Percentiles rank a stretch among this genome's conserved stretches.
phyloP scores from a whole-genome alignment of 169 alveolate genomes.

The Plasmodium adleri region DNA sequence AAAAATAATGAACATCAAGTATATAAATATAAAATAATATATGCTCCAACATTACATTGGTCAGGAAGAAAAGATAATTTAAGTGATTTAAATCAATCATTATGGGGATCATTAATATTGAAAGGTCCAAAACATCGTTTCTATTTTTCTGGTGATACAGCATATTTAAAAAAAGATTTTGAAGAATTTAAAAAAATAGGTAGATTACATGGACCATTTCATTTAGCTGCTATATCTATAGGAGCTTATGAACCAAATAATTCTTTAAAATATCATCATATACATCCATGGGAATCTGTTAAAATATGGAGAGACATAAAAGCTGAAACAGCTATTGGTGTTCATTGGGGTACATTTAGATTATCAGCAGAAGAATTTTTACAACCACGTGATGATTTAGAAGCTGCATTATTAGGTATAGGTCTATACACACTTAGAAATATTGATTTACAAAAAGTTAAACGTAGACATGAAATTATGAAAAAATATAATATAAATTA shows the following conservation, averaged over 20 bases:
- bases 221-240: slow-evolving; percentile 59
- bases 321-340: slow-evolving; percentile 55
- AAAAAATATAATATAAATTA: slow-evolving; percentile 37
- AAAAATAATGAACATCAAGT: slow-evolving; percentile 29
- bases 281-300: slow-evolving; percentile 76
- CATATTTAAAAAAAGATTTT: slow-evolving; percentile 58
- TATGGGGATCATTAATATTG: slow-evolving; percentile 74
- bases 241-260: slow-evolving; percentile 74
- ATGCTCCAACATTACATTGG: slow-evolving; percentile 70
- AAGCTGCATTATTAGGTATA: slow-evolving; percentile 59
- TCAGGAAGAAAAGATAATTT: slow-evolving; percentile 50
- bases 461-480: slow-evolving; percentile 21
- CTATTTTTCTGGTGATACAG: slow-evolving; percentile 70
- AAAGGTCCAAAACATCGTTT: slow-evolving; percentile 62
- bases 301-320: slow-evolving; percentile 66
- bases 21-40: slow-evolving; percentile 45
- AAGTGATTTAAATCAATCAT: slow-evolving; percentile 52
- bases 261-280: slow-evolving; percentile 55
- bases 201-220: slow-evolving; percentile 59
- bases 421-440: slow-evolving; percentile 26
- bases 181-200: slow-evolving; percentile 74
- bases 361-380: slow-evolving; percentile 68
- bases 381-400: slow-evolving; percentile 72
- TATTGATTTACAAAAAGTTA: slow-evolving; percentile 2
- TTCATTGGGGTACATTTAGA: slow-evolving; percentile 72